These are phyloP conservation scores for Pichia thaimueangensis DNA, from an alignment of 805 yeast genomes.

Conservation along the genomic window DNA sequence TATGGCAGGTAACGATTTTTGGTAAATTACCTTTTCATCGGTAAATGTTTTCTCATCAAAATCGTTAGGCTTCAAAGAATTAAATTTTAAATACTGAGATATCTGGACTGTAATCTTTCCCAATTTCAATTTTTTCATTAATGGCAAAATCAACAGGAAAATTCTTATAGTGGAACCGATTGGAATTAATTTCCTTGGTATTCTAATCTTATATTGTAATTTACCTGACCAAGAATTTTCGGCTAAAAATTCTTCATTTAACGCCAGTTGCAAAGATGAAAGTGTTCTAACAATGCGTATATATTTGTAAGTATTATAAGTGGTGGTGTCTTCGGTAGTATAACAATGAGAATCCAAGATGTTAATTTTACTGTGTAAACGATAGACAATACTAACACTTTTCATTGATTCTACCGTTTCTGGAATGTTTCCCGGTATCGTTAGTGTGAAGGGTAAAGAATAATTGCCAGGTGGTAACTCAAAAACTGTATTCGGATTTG, in stretches of 20 bases:
- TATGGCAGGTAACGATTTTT: slow-evolving; percentile 33
- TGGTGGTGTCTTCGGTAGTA: slow-evolving; percentile 9
- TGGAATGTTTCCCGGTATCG: slow-evolving; percentile 40
- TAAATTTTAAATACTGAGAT: slow-evolving; percentile 26
- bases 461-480: slow-evolving; percentile 47
- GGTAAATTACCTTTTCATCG: slow-evolving; percentile 27
- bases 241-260: slow-evolving; percentile 39
- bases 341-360: slow-evolving; percentile 3
- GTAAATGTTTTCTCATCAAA: slow-evolving; percentile 20
- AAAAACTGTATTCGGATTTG: slow-evolving; percentile 19
- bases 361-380: slow-evolving; percentile 27
- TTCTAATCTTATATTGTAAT: slow-evolving; percentile 41
- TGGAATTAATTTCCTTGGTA: slow-evolving; percentile 40
- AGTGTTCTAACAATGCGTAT: slow-evolving; percentile 40
- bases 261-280: slow-evolving; percentile 33
- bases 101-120: slow-evolving; percentile 31
- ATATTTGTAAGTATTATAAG: slow-evolving; percentile 26
- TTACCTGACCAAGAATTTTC: slow-evolving; percentile 49
- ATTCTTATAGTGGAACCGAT: slow-evolving; percentile 40
- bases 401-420: slow-evolving; percentile 47
- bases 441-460: slow-evolving; percentile 40
- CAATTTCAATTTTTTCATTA: slow-evolving; percentile 38
- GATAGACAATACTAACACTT: slow-evolving; percentile 37
- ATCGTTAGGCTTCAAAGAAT: slow-evolving; percentile 17
- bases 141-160: slow-evolving; percentile 39